Conservation (phyloP, 2,329 filamentous ascomycete genomes). For the Penicillium psychrosexuale region DNA sequence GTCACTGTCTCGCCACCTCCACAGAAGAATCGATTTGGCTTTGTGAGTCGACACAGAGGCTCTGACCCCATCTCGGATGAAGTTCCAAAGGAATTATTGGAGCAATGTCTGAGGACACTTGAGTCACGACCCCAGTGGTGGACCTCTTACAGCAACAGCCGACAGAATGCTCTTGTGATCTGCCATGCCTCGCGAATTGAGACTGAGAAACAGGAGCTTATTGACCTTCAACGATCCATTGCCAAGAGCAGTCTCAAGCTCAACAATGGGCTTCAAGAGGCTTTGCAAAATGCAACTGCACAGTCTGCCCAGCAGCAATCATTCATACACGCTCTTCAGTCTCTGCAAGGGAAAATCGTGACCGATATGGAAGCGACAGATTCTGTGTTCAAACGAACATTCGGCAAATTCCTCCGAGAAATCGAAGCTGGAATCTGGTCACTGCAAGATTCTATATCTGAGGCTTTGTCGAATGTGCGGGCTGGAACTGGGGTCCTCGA, state of each 20-base stretch:
- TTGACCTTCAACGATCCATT: slow-evolving; percentile 41
- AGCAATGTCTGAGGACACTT: slow-evolving; percentile 53
- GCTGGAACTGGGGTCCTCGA: slow-evolving; percentile 17
- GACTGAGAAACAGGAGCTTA: slow-evolving; percentile 52
- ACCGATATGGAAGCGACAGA: slow-evolving; percentile 34
- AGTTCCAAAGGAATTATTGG: slow-evolving; percentile 34
- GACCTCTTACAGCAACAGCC: slow-evolving; percentile 63
- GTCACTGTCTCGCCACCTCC: slow-evolving; percentile 44
- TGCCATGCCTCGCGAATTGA: slow-evolving; percentile 60
- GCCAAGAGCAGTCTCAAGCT: slow-evolving; percentile 37
- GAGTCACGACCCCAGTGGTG: slow-evolving; percentile 57
- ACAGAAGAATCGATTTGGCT: slow-evolving; percentile 27
- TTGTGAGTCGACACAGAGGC: slow-evolving; percentile 21
- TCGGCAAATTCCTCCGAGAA: slow-evolving; percentile 27
- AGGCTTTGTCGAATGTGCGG: slow-evolving; percentile 20
- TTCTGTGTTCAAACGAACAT: slow-evolving; percentile 19
- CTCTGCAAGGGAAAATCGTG: slow-evolving; percentile 30
- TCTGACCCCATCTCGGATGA: slow-evolving; percentile 14
- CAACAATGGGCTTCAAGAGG: slow-evolving; percentile 33
- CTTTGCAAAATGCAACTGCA: slow-evolving; percentile 30
- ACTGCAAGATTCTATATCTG: slow-evolving; percentile 19
- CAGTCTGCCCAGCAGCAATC: slow-evolving; percentile 30
- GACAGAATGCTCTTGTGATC: slow-evolving; percentile 59
- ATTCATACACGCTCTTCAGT: slow-evolving; percentile 34
- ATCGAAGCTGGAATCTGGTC: slow-evolving; percentile 26